A percentile compares a stretch with the other conserved stretches of the same genome.
phyloP scores from a whole-genome alignment of 306 rosid genomes.

The Albizia julibrissin region DNA sequence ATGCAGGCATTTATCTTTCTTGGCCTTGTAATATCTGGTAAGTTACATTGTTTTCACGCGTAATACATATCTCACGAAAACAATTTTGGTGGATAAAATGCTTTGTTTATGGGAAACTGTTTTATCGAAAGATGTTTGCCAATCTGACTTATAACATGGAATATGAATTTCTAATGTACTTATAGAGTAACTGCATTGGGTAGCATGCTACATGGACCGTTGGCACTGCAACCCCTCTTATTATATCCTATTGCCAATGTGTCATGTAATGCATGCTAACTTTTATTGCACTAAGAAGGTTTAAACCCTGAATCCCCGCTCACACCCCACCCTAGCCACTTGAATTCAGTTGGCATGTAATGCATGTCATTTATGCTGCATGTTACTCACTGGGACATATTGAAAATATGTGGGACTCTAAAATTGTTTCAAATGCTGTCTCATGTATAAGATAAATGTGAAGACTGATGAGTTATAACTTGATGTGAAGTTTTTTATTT shows the following conservation, averaged over 20 bases:
- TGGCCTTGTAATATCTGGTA: slow-evolving; percentile 77
- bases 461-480: not conserved
- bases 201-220: not conserved
- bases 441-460: not conserved
- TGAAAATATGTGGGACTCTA: not conserved
- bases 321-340: not conserved
- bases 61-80: slow-evolving; percentile 7
- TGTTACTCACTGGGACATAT: not conserved
- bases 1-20: slow-evolving; percentile 77
- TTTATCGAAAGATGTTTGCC: slow-evolving; percentile 10
- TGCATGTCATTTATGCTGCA: not conserved
- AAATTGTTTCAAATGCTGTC: not conserved
- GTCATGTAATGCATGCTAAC: not conserved
- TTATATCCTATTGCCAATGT: not conserved
- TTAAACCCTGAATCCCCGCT: not conserved
- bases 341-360: not conserved
- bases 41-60: slow-evolving; percentile 37
- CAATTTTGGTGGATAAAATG: not conserved
- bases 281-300: not conserved
- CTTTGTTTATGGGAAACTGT: slow-evolving; percentile 5
- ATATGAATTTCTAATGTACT: not conserved
- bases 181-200: not conserved
- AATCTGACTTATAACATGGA: not conserved
- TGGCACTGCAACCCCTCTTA: not conserved
- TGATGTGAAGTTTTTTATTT: not conserved